phyloP scores from a whole-genome alignment of 2,329 filamentous ascomycete genomes.

The Colletotrichum horii region DNA sequence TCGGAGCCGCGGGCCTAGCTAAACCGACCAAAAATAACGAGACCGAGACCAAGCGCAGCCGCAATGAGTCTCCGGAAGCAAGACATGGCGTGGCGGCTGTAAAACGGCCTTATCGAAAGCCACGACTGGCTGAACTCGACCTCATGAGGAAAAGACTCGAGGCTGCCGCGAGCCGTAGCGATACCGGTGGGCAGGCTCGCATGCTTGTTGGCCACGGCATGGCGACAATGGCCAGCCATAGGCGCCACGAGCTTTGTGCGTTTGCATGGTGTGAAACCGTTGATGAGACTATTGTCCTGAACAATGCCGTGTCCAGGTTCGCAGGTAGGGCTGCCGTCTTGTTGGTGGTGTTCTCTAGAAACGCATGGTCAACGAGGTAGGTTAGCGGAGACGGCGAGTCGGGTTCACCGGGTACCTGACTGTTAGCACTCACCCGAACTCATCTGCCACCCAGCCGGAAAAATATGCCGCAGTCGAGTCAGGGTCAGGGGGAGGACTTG shows the following conservation, averaged over 20 bases:
- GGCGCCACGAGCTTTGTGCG: constrained; percentile 2
- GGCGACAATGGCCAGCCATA: constrained; percentile 11
- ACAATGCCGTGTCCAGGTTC: not conserved
- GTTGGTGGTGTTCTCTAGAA: not conserved
- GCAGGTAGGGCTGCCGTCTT: not conserved
- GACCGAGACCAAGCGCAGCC: not conserved
- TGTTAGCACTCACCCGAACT: not conserved
- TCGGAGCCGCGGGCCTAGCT: not conserved
- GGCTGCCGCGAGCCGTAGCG: not conserved
- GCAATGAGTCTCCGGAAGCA: not conserved
- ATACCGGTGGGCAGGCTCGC: not conserved
- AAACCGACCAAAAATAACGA: constrained; percentile 9
- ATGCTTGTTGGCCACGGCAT: not conserved
- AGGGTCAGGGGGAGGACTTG: not conserved
- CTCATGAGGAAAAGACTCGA: not conserved
- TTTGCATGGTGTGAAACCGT: constrained; percentile 7
- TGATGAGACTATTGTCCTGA: constrained; percentile 1
- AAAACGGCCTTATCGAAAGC: constrained; percentile 3
- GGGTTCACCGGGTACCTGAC: not conserved
- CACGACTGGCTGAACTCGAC: not conserved
- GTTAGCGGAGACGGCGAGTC: not conserved
- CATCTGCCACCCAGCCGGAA: not conserved
- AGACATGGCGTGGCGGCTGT: not conserved
- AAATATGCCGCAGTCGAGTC: constrained; percentile 7
- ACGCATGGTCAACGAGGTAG: not conserved